Percentiles rank a stretch among this genome's conserved stretches.
Conservation (phyloP, 495 filamentous ascomycete species). For the Pyrenula massariospora region DNA sequence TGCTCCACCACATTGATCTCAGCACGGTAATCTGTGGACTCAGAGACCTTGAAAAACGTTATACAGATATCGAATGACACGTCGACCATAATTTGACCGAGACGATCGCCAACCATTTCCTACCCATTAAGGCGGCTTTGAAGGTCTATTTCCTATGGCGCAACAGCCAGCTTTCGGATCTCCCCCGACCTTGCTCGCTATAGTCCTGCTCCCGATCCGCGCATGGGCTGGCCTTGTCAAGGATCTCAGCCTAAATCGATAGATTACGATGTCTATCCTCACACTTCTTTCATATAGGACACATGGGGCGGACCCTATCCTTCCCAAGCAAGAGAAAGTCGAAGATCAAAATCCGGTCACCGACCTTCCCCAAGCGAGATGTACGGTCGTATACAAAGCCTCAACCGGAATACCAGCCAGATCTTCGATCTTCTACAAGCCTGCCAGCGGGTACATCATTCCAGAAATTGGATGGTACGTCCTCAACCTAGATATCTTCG, state of each 20-base stretch:
- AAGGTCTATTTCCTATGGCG: background rate
- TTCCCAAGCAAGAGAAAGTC: background rate
- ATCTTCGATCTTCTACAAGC: no score
- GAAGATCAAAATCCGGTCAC: background rate
- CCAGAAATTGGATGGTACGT: no score
- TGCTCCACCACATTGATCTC: no score
- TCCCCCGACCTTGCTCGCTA: background rate
- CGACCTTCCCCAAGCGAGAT: background rate
- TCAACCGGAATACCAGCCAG: no score
- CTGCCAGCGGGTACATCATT: no score
- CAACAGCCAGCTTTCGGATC: background rate
- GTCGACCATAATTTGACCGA: background rate
- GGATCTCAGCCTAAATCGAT: background rate
- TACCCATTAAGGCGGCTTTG: background rate
- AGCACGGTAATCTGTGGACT: no score
- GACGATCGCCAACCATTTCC: background rate
- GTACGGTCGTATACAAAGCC: no score
- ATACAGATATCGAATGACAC: no score
- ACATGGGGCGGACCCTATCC: background rate
- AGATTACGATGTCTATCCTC: background rate
- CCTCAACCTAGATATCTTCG: no score
- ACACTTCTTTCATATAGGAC: background rate
- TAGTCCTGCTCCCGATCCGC: background rate
- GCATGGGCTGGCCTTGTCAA: background rate
- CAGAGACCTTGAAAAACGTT: no score